Evolutionary conservation across 108 stramenopile species (phyloP).

Genomic region (Skeletonema grethae): DNA sequence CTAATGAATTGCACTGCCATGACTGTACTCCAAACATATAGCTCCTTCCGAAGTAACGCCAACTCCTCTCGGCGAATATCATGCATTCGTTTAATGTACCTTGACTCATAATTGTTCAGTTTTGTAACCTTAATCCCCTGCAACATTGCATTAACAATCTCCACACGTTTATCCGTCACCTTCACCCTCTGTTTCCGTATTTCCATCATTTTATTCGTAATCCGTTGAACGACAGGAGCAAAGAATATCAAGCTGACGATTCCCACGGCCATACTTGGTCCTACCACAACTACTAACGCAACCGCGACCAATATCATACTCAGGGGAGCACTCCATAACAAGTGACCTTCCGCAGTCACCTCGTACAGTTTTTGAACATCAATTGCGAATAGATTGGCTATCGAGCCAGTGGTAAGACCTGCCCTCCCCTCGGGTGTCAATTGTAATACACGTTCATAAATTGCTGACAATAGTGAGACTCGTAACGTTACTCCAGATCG

Average conservation of each 20-base stretch:
- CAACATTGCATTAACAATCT: slow-evolving; percentile 74
- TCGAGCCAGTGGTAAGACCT: slow-evolving; percentile 69
- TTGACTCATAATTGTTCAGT: slow-evolving; percentile 76
- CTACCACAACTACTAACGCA: slow-evolving; percentile 63
- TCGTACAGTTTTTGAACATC: slow-evolving; percentile 87
- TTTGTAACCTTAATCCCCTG: slow-evolving; percentile 75
- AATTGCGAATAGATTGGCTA: slow-evolving; percentile 79
- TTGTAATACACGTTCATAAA: slow-evolving; percentile 65
- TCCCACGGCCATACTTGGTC: slow-evolving; percentile 75
- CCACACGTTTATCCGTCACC: slow-evolving; percentile 74
- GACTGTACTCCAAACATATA: slow-evolving; percentile 69
- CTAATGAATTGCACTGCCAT: slow-evolving; percentile 76
- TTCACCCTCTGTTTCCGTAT: slow-evolving; percentile 64
- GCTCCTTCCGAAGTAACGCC: slow-evolving; percentile 55
- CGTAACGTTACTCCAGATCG: slow-evolving; percentile 68
- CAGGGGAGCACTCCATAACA: slow-evolving; percentile 86
- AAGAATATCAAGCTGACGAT: slow-evolving; percentile 64
- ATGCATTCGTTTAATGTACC: slow-evolving; percentile 56
- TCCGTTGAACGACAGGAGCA: slow-evolving; percentile 66
- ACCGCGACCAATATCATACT: slow-evolving; percentile 73
- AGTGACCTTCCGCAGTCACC: slow-evolving; percentile 83
- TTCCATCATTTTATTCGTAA: slow-evolving; percentile 63
- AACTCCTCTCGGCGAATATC: slow-evolving; percentile 59
- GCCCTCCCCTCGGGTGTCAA: slow-evolving; percentile 64
- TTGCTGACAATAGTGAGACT: slow-evolving; percentile 53